These are phyloP conservation scores for Cucumis sativus DNA, from an alignment of 306 rosid species.

Conservation along the genomic window DNA sequence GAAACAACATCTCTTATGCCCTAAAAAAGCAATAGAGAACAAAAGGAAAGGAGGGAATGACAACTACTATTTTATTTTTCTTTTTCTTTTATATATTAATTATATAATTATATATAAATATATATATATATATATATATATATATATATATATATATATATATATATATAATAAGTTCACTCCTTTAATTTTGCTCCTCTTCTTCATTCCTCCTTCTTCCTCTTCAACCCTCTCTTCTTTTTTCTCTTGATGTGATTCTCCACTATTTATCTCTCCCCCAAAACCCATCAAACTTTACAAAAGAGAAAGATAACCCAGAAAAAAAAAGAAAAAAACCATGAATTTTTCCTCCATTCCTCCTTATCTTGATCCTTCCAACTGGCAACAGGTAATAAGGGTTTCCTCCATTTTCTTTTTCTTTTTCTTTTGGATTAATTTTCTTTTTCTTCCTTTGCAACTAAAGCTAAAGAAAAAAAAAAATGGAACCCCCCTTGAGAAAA, in stretches of 20 bases:
- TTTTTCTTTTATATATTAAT: background rate
- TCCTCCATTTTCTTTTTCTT: background rate
- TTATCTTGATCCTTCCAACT: conserved; percentile 17
- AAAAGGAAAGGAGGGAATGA: background rate
- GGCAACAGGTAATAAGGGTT: conserved; percentile 13
- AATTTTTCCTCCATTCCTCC: conserved; percentile 13
- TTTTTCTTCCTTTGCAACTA: background rate
- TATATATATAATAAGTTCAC: background rate
- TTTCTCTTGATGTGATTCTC: conserved; percentile 16
- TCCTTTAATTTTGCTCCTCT: conserved; percentile 6
- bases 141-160: background rate
- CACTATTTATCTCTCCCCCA: conserved; percentile 4
- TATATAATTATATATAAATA: background rate
- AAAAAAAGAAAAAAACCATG: background rate
- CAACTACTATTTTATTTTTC: background rate
- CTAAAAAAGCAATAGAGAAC: conserved; percentile 10
- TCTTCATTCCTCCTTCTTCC: background rate
- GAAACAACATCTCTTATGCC: conserved; percentile 8
- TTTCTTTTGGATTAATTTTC: background rate
- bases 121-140: too few relatives aligned
- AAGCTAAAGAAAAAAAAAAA: background rate
- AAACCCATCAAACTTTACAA: conserved; percentile 15
- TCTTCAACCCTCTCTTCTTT: background rate
- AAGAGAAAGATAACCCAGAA: conserved; percentile 13
- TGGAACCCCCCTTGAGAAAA: background rate